phyloP scores from a whole-genome alignment of 78 protist genomes.

The Pigoraptor vietnamica region DNA sequence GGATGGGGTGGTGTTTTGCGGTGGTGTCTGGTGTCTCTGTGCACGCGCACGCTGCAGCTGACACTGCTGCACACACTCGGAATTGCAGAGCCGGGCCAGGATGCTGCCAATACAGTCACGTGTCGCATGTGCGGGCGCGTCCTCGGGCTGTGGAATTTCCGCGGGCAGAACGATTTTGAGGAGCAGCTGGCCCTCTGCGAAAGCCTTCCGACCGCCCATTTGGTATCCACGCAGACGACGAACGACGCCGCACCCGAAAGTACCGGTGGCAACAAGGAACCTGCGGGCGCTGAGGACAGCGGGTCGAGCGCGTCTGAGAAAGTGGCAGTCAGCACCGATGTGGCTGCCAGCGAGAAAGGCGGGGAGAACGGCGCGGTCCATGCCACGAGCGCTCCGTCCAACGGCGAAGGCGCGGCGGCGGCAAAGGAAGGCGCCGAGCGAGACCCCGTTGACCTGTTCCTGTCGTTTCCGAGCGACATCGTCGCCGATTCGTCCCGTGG shows the following conservation, averaged over 20 bases:
- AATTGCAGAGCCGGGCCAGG: not conserved
- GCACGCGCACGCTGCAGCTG: not conserved
- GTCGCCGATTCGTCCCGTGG: not conserved
- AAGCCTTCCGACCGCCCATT: not conserved
- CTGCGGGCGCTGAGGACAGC: too few relatives aligned
- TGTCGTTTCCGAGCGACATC: not conserved
- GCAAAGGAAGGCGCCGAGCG: not conserved
- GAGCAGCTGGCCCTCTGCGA: not conserved
- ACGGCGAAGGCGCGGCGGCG: not conserved
- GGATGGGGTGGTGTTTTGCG: not conserved
- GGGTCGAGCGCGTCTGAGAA: too few relatives aligned
- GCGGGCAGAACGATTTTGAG: not conserved
- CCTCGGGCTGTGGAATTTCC: not conserved
- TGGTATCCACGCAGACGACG: not conserved
- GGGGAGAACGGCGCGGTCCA: not conserved
- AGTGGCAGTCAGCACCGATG: too few relatives aligned
- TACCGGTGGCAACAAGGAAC: not conserved
- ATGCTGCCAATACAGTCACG: not conserved
- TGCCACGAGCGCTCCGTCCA: not conserved
- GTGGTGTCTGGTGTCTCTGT: not conserved
- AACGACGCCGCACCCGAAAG: not conserved
- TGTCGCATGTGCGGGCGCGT: not conserved
- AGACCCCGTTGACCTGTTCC: not conserved
- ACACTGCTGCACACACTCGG: not conserved
- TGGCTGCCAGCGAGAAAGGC: too few relatives aligned